Conservation (phyloP, 1,284 basidiomycete genomes). For the Laetiporus sulphureus region DNA sequence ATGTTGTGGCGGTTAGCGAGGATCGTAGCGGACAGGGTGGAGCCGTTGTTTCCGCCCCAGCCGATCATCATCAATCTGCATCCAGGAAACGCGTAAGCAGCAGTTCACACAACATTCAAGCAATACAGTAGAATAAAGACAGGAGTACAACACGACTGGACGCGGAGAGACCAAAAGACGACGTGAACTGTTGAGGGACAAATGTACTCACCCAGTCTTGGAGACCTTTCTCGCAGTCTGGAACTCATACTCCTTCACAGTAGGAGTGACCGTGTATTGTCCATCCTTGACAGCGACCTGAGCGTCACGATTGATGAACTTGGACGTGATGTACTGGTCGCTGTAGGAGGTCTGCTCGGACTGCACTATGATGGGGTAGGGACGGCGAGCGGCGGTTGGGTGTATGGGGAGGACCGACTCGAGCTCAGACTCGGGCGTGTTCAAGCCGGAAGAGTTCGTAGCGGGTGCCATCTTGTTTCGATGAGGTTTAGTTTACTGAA, state of each 20-base stretch:
- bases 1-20: slow-evolving; percentile 96
- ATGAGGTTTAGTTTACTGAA: too few relatives aligned
- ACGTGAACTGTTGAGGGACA: neutral
- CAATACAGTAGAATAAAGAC: too few relatives aligned
- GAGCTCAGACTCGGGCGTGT: slow-evolving; percentile 59
- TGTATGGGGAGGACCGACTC: slow-evolving; percentile 68
- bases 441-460: slow-evolving; percentile 53
- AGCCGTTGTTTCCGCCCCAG: slow-evolving; percentile 96
- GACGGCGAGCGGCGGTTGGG: slow-evolving; percentile 78
- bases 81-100: too few relatives aligned
- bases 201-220: slow-evolving; percentile 89
- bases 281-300: slow-evolving; percentile 65
- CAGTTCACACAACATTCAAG: too few relatives aligned
- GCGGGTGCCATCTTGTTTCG: slow-evolving; percentile 42
- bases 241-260: slow-evolving; percentile 82
- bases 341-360: slow-evolving; percentile 80
- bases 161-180: too few relatives aligned
- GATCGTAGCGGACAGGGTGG: slow-evolving; percentile 91
- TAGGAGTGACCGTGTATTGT: slow-evolving; percentile 74
- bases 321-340: slow-evolving; percentile 77
- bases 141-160: too few relatives aligned
- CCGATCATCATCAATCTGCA: slow-evolving; percentile 95
- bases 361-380: slow-evolving; percentile 77
- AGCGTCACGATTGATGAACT: slow-evolving; percentile 80
- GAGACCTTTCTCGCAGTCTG: slow-evolving; percentile 84